Evolutionary conservation across 2,329 filamentous ascomycete species (phyloP).

Genomic region (Venturia effusa): DNA sequence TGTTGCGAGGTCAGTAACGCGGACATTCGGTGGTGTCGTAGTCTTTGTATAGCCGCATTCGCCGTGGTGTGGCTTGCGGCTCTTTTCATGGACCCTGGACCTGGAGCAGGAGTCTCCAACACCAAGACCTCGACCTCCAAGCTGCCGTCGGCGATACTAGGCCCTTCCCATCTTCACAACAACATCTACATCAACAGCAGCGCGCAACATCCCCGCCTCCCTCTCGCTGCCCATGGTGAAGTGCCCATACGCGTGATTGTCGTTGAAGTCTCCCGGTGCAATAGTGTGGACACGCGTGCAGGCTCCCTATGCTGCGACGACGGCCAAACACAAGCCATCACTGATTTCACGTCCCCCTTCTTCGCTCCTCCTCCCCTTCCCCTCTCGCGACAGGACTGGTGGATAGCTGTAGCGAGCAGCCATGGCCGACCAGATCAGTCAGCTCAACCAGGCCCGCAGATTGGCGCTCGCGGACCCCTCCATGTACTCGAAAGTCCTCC

Average conservation of each 20-base stretch:
- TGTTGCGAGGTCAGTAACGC: too few species aligned
- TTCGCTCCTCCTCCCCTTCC: not conserved
- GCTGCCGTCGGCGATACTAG: too few species aligned
- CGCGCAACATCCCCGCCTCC: not conserved
- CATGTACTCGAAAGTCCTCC: slow-evolving; percentile 86
- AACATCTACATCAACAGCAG: not conserved
- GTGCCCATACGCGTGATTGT: not conserved
- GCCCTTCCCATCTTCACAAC: not conserved
- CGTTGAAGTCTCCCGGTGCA: not conserved
- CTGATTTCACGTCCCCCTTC: not conserved
- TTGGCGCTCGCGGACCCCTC: slow-evolving; percentile 77
- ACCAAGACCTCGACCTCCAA: too few species aligned
- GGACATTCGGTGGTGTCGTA: not conserved
- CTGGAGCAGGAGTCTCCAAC: not conserved
- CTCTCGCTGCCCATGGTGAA: not conserved
- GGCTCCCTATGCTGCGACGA: not conserved
- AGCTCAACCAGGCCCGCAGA: slow-evolving; percentile 82
- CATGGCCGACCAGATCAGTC: slow-evolving; percentile 45
- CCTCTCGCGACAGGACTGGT: not conserved
- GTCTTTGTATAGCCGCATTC: not conserved
- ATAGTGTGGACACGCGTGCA: not conserved
- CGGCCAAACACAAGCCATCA: not conserved
- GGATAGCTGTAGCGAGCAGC: not conserved
- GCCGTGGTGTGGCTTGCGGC: not conserved
- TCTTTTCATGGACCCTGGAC: not conserved